A percentile compares a stretch with the other conserved stretches of the same genome.
These are phyloP conservation scores for Brettanomyces naardenensis DNA, from an alignment of 805 yeast genomes.

Conservation along the genomic window DNA sequence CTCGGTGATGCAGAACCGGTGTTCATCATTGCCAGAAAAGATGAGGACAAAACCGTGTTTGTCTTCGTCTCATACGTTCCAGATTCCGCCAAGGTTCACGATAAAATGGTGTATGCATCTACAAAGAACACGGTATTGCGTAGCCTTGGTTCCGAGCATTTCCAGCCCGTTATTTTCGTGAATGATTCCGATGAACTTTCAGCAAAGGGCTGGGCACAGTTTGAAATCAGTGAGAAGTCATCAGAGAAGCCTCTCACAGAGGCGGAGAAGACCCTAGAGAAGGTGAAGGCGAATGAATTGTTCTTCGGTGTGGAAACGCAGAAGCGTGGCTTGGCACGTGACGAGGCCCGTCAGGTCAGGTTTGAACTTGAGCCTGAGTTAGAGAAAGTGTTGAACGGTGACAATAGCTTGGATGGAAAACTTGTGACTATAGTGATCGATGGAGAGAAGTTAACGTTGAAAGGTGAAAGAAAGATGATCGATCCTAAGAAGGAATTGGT, in stretches of 20 bases:
- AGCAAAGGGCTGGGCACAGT: slow-evolving; percentile 37
- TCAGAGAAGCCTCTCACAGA: slow-evolving; percentile 44
- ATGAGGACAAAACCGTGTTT: slow-evolving; percentile 17
- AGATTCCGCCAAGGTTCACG: slow-evolving; percentile 70
- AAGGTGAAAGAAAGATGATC: background rate
- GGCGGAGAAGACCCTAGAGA: slow-evolving; percentile 45
- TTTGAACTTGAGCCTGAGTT: slow-evolving; percentile 2
- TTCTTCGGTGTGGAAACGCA: slow-evolving; percentile 5
- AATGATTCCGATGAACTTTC: slow-evolving; percentile 51
- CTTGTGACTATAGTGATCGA: slow-evolving; percentile 1
- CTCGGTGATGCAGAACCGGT: slow-evolving; percentile 34
- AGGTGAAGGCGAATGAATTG: slow-evolving; percentile 37
- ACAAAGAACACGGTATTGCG: slow-evolving; percentile 70
- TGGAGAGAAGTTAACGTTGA: slow-evolving; percentile 2
- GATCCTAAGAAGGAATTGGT: slow-evolving; percentile 19
- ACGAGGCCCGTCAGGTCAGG: slow-evolving; percentile 30
- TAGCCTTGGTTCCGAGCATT: slow-evolving; percentile 56
- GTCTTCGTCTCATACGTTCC: slow-evolving; percentile 82
- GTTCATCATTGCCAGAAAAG: slow-evolving; percentile 40
- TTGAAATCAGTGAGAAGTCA: slow-evolving; percentile 26
- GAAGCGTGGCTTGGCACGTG: slow-evolving; percentile 5
- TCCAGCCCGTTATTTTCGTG: slow-evolving; percentile 43
- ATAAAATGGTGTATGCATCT: slow-evolving; percentile 92
- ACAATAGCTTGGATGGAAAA: background rate
- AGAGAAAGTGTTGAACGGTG: slow-evolving; percentile 1